Base-by-base conservation (phyloP, 2,329 filamentous ascomycete genomes). In the Xylariaceae sp. region DNA sequence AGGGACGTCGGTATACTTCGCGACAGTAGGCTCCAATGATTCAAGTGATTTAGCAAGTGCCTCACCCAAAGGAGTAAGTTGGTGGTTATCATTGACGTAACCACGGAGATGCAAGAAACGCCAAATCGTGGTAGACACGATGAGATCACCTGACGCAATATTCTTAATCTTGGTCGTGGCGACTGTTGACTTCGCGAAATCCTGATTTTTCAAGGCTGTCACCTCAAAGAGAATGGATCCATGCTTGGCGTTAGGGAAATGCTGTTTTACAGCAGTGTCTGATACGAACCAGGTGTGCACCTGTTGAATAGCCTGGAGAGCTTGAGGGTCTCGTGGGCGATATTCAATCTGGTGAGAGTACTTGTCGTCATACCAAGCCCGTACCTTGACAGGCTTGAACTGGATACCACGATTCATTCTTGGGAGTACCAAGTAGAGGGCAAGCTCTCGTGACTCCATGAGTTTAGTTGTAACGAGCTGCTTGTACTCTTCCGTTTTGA, bases 81-180 rank as follows among this genome's bases (percentile, higher is more conserved):
- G 80, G 66, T 97, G 92, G 38, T 79, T 74, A 40, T 83, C 76
- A 55, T 93, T 81, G 37, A 95, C 76, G 59, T 96, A 98, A 20
- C 85, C 90, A 48, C 91, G 82, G 39, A 97, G 75, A 61, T 95
- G 88, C 19, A 98, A 75, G 67, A 96, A 93, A 44, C 90, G 82
- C 86, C 89, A 96, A 47, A 92, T 77, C 6, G 85, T 80, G 57
- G 95, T 88, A 16, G 80, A 80, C 6, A 75, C 67, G 44, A 89
- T 70, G 44, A 92, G 77, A 58, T 93, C 86, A 14, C 67, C 63
- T 19, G 73, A 74, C 39, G 85, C 76, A 52, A 85, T 79, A n/a
- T 84, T 79, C 48, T 76, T 80, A 12, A 67, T 62, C 57, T 72
- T 75, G 53, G 76, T 80, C 44, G 75, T 78, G 20, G 79, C 72